Conservation (phyloP, 192 early-diverging fungal species). For the Bifiguratus adelaidae region DNA sequence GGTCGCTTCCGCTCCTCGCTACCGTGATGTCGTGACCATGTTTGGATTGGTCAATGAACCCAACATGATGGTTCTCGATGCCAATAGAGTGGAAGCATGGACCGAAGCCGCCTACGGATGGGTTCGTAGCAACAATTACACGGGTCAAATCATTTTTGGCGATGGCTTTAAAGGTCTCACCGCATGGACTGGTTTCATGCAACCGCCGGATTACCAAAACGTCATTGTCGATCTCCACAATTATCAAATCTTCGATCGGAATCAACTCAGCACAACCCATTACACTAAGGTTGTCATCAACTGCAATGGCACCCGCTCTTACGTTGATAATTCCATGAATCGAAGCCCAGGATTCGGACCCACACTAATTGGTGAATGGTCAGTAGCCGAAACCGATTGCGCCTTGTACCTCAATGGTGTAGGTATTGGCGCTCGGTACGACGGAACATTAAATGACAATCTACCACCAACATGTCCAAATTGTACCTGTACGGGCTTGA, state of each 20-base stretch:
- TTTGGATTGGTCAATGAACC: slow-evolving; percentile 35
- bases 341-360: slow-evolving; percentile 26
- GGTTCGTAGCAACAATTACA: slow-evolving; percentile 9
- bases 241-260: slow-evolving; percentile 23
- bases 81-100: slow-evolving; percentile 11
- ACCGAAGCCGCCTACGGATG: slow-evolving; percentile 17
- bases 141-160: slow-evolving; percentile 11
- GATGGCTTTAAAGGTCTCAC: slow-evolving; percentile 20
- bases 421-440: slow-evolving; percentile 39
- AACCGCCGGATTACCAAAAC: slow-evolving; percentile 1
- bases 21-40: slow-evolving; percentile 20
- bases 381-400: slow-evolving; percentile 53
- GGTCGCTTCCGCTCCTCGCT: slow-evolving; percentile 24
- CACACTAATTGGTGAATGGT: slow-evolving; percentile 59
- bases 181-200: slow-evolving; percentile 7
- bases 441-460: slow-evolving; percentile 29
- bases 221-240: slow-evolving; percentile 17
- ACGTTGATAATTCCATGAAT: neutral
- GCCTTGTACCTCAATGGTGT: slow-evolving; percentile 54
- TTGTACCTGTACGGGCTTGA: slow-evolving; percentile 36
- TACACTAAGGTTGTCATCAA: slow-evolving; percentile 2
- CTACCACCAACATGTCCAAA: slow-evolving; percentile 24
- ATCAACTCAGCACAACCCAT: neutral
- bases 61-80: slow-evolving; percentile 10
- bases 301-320: neutral